Percentiles rank a stretch among this genome's conserved stretches.
These are phyloP conservation scores for Theileria annulata DNA, from an alignment of 169 alveolate genomes.

Conservation along the genomic window DNA sequence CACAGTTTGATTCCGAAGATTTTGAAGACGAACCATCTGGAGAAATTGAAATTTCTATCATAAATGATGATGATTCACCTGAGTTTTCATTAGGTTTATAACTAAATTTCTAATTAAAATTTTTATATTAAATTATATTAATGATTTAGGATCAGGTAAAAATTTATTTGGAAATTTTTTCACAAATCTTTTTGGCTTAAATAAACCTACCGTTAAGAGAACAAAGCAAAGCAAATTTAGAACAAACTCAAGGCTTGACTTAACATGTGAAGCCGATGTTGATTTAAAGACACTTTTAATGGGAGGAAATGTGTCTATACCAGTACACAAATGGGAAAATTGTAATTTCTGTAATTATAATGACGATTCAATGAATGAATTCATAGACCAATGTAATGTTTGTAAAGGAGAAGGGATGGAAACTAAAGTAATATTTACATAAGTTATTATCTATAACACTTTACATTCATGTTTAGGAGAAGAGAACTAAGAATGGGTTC, in stretches of 20 bases:
- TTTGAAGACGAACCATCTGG: slow-evolving; percentile 19
- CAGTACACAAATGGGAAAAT: slow-evolving; percentile 25
- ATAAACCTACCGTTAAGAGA: neutral
- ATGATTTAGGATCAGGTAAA: slow-evolving; percentile 1
- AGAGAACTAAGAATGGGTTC: slow-evolving; percentile 58
- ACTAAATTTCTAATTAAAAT: neutral
- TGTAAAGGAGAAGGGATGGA: slow-evolving; percentile 55
- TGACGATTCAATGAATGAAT: slow-evolving; percentile 6
- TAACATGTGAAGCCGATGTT: slow-evolving; percentile 16
- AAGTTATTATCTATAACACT: neutral
- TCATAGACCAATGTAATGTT: slow-evolving; percentile 27
- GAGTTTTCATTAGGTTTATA: neutral
- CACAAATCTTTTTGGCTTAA: slow-evolving; percentile 34
- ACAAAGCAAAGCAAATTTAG: neutral
- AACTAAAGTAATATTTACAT: slow-evolving; percentile 7
- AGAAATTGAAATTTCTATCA: slow-evolving; percentile 33
- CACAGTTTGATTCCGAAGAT: neutral
- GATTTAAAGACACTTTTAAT: slow-evolving; percentile 26
- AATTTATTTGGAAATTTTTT: slow-evolving; percentile 20
- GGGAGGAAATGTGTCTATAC: slow-evolving; percentile 44
- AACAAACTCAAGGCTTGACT: slow-evolving; percentile 9
- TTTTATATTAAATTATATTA: too few species aligned
- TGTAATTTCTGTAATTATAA: slow-evolving; percentile 39
- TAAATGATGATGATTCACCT: slow-evolving; percentile 17
- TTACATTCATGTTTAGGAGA: slow-evolving; percentile 5